phyloP scores from a whole-genome alignment of 2,329 filamentous ascomycete genomes.

The Teratosphaeriaceae sp. region DNA sequence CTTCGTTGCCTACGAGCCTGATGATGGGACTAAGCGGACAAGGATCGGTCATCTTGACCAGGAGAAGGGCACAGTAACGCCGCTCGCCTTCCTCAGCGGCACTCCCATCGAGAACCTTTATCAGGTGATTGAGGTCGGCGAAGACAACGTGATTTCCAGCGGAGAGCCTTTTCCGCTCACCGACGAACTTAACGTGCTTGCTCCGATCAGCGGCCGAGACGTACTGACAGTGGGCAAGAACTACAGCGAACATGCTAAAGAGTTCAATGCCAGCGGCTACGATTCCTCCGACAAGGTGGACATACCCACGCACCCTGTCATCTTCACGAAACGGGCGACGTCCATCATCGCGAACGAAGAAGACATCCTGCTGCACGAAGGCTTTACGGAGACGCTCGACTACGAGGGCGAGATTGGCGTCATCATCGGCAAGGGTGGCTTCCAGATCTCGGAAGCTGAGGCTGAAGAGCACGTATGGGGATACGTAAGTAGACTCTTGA shows the following conservation, averaged over 20 bases:
- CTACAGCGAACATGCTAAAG: slow-evolving; percentile 51
- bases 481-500: too few species aligned
- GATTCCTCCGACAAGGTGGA: slow-evolving; percentile 51
- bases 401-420: slow-evolving; percentile 54
- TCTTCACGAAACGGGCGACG: slow-evolving; percentile 50
- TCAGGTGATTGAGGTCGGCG: slow-evolving; percentile 46
- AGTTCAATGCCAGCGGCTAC: slow-evolving; percentile 51
- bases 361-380: slow-evolving; percentile 39
- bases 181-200: slow-evolving; percentile 35
- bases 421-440: slow-evolving; percentile 47
- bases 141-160: slow-evolving; percentile 31
- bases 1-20: slow-evolving; percentile 8
- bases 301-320: slow-evolving; percentile 48
- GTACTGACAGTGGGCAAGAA: slow-evolving; percentile 53
- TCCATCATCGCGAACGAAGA: slow-evolving; percentile 46
- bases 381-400: slow-evolving; percentile 46
- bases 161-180: slow-evolving; percentile 30
- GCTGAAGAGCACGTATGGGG: slow-evolving; percentile 51
- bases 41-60: slow-evolving; percentile 40
- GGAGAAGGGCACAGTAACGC: slow-evolving; percentile 32
- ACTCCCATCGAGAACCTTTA: slow-evolving; percentile 43
- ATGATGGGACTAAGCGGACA: slow-evolving; percentile 9
- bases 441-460: slow-evolving; percentile 36
- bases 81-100: slow-evolving; percentile 42
- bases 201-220: slow-evolving; percentile 45